These are phyloP conservation scores for Xylaria sp. DNA, from an alignment of 2,329 filamentous ascomycete species.

Conservation along the genomic window DNA sequence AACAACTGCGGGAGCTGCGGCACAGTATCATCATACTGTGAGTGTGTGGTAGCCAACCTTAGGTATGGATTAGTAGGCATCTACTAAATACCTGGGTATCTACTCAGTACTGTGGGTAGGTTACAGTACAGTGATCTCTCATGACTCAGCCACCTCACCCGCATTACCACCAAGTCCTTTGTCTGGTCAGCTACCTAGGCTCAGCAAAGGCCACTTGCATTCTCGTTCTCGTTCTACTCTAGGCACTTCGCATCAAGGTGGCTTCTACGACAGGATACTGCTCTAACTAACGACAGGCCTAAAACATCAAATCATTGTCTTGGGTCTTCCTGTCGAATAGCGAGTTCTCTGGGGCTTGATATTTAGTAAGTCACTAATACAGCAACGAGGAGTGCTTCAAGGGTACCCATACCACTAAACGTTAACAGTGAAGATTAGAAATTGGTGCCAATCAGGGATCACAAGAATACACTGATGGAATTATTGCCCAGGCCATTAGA, in stretches of 20 bases:
- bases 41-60: not conserved
- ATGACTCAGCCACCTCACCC: slow-evolving; percentile 25
- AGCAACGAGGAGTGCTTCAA: not conserved
- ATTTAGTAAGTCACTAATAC: not conserved
- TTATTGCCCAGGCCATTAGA: not conserved
- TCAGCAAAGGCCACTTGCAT: too few species aligned
- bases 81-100: too few species aligned
- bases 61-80: slow-evolving; percentile 2
- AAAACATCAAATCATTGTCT: not conserved
- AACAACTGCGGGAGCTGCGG: slow-evolving; percentile 15
- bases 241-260: too few species aligned
- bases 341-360: not conserved
- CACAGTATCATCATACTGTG: slow-evolving; percentile 20
- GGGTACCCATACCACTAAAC: not conserved
- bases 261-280: not conserved
- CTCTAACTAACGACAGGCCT: not conserved
- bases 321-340: not conserved
- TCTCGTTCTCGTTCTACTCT: not conserved
- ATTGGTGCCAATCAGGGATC: not conserved
- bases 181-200: not conserved
- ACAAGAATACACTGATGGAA: not conserved
- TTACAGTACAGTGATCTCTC: not conserved
- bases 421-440: not conserved
- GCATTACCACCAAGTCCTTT: slow-evolving; percentile 3
- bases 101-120: not conserved